Evolutionary conservation across 2,329 filamentous ascomycete species (phyloP), one percentile per base, ranked within the genome.

Genomic region (Penicillium sp.): DNA sequence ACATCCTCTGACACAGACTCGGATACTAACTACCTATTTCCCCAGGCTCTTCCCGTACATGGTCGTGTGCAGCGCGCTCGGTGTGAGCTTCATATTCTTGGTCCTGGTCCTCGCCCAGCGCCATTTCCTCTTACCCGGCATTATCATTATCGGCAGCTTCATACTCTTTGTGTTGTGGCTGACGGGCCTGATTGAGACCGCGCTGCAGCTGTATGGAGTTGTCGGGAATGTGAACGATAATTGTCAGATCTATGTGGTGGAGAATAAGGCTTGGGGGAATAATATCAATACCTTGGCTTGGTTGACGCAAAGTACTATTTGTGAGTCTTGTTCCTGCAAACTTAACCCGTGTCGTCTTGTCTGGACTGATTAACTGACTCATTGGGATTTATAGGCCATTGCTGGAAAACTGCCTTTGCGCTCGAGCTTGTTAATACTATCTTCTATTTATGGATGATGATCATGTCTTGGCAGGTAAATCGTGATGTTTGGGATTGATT

Each of bases 361-460:
- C n/a, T n/a, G 16, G 18, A 26, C 34, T 43, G 26, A 10, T 45
- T 50, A 61, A 63, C 70, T 62, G 8, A 53, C 14, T 16, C n/a
- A n/a, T n/a, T 6, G 11, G 29, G 7, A 16, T 23, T 23, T 50
- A 23, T 58, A 82, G 80, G 80, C 67, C 79, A 83, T 65, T 83
- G 80, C 66, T 87, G 84, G 84, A 78, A 81, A 63, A 82, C 84
- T 0, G 80, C 77, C 3, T 87, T 87, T 62, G 81, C 83, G 9
- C 85, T 86, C 62, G 84, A 84, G 74, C 80, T 87, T 51, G 76
- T 87, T 14, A 83, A 83, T 36, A 77, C 78, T 1, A 78, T 86
- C n/a, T 85, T 87, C 62, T 79, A 85, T 65, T 67, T 86, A 19
- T 87, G 84, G 81, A 85, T 87, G 82, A 82, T 86, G 67, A 71